These are phyloP conservation scores for Ophiostoma novo-ulmi DNA, from an alignment of 2,329 filamentous ascomycete genomes.

Conservation along the genomic window DNA sequence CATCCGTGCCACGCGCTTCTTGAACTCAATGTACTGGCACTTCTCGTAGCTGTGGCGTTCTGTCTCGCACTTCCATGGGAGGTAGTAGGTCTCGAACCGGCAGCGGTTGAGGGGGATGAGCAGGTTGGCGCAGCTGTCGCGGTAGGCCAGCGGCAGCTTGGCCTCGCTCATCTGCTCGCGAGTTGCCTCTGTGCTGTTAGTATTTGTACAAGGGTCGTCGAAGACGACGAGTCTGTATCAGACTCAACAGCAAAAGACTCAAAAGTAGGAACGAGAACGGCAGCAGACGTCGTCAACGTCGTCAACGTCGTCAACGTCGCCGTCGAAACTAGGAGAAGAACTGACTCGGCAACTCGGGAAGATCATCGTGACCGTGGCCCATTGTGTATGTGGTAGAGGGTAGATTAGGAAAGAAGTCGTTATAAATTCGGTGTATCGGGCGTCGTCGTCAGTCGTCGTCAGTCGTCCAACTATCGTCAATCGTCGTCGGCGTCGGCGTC, in stretches of 20 bases:
- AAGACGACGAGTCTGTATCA: not conserved
- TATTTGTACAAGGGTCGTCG: not conserved
- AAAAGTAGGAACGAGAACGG: not conserved
- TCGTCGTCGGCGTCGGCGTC: constrained; percentile 8
- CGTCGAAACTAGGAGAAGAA: not conserved
- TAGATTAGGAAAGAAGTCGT: not conserved
- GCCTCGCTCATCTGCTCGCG: constrained; percentile 92
- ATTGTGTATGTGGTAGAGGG: not conserved
- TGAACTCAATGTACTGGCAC: constrained; percentile 98
- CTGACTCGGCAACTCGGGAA: constrained; percentile 15
- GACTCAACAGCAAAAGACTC: no score
- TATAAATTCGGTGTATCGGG: not conserved
- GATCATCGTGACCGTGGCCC: constrained; percentile 17
- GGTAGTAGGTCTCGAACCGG: constrained; percentile 83
- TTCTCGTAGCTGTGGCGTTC: constrained; percentile 98
- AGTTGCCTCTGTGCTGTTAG: constrained; percentile 56
- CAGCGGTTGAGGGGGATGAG: constrained; percentile 94
- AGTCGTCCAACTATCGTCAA: not conserved
- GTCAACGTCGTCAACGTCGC: not conserved
- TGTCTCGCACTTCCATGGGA: constrained; percentile 97
- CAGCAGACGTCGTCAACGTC: not conserved
- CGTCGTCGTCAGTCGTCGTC: constrained; percentile 3
- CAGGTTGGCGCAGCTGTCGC: constrained; percentile 91
- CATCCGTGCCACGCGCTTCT: constrained; percentile 98
- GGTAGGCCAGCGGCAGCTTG: constrained; percentile 80